Percentiles rank a stretch among this genome's conserved stretches.
Conservation (phyloP, 2,329 filamentous ascomycete genomes). For the Phyllosticta citrichinensis region DNA sequence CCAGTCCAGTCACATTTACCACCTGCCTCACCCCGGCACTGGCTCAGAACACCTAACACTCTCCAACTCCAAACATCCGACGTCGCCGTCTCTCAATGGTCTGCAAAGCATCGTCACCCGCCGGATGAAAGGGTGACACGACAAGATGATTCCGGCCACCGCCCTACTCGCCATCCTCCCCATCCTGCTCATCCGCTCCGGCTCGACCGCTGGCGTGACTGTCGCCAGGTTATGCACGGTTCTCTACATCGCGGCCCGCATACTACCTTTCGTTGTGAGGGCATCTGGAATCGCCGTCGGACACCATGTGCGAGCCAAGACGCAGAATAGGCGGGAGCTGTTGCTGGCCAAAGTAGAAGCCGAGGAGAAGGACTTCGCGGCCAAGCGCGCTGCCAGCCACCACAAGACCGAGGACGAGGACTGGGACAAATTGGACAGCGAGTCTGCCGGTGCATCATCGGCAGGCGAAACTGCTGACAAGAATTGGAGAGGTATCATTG, state of each 20-base stretch:
- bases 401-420: constrained; percentile 45
- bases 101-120: background rate
- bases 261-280: constrained; percentile 20
- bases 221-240: constrained; percentile 7
- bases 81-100: constrained; percentile 1
- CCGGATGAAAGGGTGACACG: constrained; percentile 7
- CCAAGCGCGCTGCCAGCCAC: constrained; percentile 14
- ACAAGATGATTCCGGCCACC: constrained; percentile 12
- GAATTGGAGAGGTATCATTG: constrained; percentile 76
- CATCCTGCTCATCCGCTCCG: constrained; percentile 17
- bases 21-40: background rate
- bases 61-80: background rate
- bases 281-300: constrained; percentile 21
- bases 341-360: constrained; percentile 22
- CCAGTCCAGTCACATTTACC: background rate
- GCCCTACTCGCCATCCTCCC: constrained; percentile 15
- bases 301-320: constrained; percentile 22
- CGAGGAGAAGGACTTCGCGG: constrained; percentile 19
- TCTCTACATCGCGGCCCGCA: constrained; percentile 15
- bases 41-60: constrained; percentile 8
- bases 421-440: constrained; percentile 58
- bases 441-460: constrained; percentile 35
- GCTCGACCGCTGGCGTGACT: constrained; percentile 1
- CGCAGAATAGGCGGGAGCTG: constrained; percentile 23
- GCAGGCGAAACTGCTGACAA: constrained; percentile 38